These are phyloP conservation scores for Phycomyces blakesleeanus DNA, from an alignment of 192 early-diverging fungal species.

Conservation along the genomic window DNA sequence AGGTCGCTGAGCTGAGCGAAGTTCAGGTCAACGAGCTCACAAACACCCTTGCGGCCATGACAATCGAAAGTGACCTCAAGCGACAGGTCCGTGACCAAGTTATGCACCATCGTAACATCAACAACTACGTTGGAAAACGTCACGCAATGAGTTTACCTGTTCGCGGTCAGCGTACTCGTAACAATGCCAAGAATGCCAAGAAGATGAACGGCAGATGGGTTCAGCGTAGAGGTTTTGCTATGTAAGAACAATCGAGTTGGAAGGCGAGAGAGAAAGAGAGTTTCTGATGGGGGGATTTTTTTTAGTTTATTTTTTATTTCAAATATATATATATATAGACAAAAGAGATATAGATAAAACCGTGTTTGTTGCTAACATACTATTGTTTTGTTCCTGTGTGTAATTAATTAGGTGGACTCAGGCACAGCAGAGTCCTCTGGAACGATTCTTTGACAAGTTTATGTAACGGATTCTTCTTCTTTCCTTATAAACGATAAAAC, in stretches of 20 bases:
- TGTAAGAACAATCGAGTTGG: slow-evolving; percentile 13
- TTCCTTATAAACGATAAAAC: no score
- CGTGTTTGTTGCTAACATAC: background rate
- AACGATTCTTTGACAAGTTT: slow-evolving; percentile 29
- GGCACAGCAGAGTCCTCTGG: slow-evolving; percentile 30
- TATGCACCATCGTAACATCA: slow-evolving; percentile 67
- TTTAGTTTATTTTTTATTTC: no score
- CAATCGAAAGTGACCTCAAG: slow-evolving; percentile 76
- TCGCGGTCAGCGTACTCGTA: slow-evolving; percentile 81
- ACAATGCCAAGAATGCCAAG: slow-evolving; percentile 85
- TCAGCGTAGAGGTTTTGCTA: slow-evolving; percentile 32
- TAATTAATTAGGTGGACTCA: slow-evolving; percentile 24
- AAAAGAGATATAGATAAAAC: no score
- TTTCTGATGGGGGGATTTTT: no score
- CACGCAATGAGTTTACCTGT: slow-evolving; percentile 88
- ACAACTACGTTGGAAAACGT: slow-evolving; percentile 75
- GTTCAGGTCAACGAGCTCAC: slow-evolving; percentile 83
- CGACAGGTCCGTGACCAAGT: slow-evolving; percentile 68
- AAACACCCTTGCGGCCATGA: slow-evolving; percentile 83
- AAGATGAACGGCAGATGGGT: slow-evolving; percentile 73
- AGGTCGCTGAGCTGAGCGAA: slow-evolving; percentile 85
- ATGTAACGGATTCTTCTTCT: slow-evolving; percentile 6
- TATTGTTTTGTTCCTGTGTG: background rate
- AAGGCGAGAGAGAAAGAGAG: no score
- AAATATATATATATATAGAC: no score